These are phyloP conservation scores for Podila clonocystis DNA, from an alignment of 192 early-diverging fungal species.

Conservation along the genomic window DNA sequence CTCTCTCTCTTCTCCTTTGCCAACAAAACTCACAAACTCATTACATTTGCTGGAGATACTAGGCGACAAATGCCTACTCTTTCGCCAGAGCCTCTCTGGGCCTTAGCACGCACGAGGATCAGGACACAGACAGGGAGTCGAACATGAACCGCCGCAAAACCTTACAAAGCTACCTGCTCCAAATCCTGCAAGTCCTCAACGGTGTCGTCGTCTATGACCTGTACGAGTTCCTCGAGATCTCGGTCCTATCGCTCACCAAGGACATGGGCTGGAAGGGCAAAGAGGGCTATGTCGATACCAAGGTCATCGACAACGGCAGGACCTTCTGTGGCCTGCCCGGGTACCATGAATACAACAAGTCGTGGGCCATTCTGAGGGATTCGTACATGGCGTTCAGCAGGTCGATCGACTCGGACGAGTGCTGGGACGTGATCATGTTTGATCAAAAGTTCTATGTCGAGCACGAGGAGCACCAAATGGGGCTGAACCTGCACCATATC, in stretches of 20 bases:
- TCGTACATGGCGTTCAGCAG: conserved; percentile 66
- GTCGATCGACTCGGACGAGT: conserved; percentile 38
- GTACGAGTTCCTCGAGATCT: conserved; percentile 81
- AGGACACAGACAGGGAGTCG: conserved; percentile 36
- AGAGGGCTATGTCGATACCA: conserved; percentile 75
- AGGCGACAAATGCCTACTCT: conserved; percentile 33
- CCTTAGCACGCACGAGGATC: conserved; percentile 29
- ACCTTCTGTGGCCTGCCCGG: conserved; percentile 51
- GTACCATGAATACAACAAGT: conserved; percentile 56
- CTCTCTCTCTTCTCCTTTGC: background rate
- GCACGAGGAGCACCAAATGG: conserved; percentile 15
- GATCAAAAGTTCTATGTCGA: conserved; percentile 49
- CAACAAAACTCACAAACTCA: too few relatives aligned
- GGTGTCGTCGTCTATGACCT: conserved; percentile 74
- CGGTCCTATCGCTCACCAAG: conserved; percentile 74
- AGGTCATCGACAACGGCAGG: conserved; percentile 61
- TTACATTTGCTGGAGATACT: background rate
- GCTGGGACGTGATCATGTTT: conserved; percentile 58
- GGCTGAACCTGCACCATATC: conserved; percentile 64
- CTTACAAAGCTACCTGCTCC: conserved; percentile 69
- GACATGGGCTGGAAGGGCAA: conserved; percentile 88
- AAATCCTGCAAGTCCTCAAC: conserved; percentile 66
- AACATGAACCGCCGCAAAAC: conserved; percentile 62
- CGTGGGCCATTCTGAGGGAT: conserved; percentile 81
- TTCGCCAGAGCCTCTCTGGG: conserved; percentile 20